These are phyloP conservation scores for Quercus gilva DNA, from an alignment of 306 rosid genomes.

Conservation along the genomic window DNA sequence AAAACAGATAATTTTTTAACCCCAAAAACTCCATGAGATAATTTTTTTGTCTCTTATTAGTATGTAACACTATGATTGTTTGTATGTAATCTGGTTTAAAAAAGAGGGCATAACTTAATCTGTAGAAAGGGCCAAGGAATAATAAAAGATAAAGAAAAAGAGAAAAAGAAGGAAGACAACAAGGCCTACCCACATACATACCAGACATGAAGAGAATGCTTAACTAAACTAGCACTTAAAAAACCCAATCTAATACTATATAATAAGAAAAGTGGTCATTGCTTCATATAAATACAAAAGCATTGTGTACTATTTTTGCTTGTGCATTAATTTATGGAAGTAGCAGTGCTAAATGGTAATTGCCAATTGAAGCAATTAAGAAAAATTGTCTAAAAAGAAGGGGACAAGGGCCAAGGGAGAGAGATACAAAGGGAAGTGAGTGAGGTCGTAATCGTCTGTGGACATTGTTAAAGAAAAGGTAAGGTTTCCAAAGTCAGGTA, in stretches of 20 bases:
- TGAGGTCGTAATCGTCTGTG: constrained; percentile 28
- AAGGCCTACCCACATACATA: neutral
- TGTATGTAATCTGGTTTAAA: neutral
- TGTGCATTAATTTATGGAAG: neutral
- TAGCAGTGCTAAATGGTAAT: neutral
- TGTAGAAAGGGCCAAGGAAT: neutral
- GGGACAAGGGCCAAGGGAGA: constrained; percentile 27
- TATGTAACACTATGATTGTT: too few relatives aligned
- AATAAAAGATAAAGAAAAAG: neutral
- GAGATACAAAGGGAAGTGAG: constrained; percentile 33
- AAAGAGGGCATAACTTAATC: neutral
- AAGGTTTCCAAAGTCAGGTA: constrained; percentile 50
- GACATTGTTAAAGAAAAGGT: constrained; percentile 31
- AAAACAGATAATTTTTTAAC: too few relatives aligned
- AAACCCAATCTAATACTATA: neutral
- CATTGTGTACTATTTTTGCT: neutral
- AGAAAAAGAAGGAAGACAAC: neutral
- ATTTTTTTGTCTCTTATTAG: too few relatives aligned
- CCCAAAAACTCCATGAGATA: too few relatives aligned
- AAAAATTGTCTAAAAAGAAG: constrained; percentile 31
- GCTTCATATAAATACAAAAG: neutral
- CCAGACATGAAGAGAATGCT: neutral
- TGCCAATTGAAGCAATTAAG: constrained; percentile 2
- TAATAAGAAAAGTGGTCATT: neutral
- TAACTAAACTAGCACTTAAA: neutral